phyloP scores from a whole-genome alignment of 768 basidiomycete species.

The Mycena galericulata region DNA sequence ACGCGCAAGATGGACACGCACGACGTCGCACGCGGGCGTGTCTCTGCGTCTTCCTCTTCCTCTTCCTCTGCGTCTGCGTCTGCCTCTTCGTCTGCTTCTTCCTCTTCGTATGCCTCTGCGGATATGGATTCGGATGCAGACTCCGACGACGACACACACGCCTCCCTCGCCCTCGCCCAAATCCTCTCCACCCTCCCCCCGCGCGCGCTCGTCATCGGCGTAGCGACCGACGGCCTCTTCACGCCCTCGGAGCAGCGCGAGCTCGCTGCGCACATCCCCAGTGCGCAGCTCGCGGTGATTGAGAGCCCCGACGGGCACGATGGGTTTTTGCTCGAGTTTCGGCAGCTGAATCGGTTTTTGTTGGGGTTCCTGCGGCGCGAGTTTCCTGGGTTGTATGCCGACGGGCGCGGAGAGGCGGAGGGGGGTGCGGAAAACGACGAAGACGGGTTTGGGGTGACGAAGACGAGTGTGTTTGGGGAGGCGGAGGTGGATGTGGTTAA shows the following conservation, averaged over 20 bases:
- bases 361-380: slow-evolving; percentile 76
- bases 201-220: slow-evolving; percentile 86
- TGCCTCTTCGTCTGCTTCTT: too few relatives aligned
- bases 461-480: slow-evolving; percentile 97
- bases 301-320: slow-evolving; percentile 94
- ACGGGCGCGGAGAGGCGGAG: slow-evolving; percentile 50
- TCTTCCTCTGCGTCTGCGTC: too few relatives aligned
- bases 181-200: slow-evolving; percentile 80
- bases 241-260: slow-evolving; percentile 90
- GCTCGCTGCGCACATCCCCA: slow-evolving; percentile 83
- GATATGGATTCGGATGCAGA: too few relatives aligned
- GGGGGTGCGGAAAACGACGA: too few relatives aligned
- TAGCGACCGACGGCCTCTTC: slow-evolving; percentile 95
- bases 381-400: slow-evolving; percentile 77
- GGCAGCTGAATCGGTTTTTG: slow-evolving; percentile 88
- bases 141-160: slow-evolving; percentile 30
- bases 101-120: too few relatives aligned
- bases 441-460: slow-evolving; percentile 85
- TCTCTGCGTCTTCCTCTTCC: too few relatives aligned
- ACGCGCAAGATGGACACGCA: slow-evolving; percentile 97
- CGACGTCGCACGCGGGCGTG: slow-evolving; percentile 81
- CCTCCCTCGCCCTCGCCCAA: slow-evolving; percentile 58
- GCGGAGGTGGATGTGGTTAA: slow-evolving; percentile 92
- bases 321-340: slow-evolving; percentile 96
- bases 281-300: slow-evolving; percentile 85